Base-by-base conservation (phyloP, 805 yeast species). In the Nakazawaea wyomingensis region DNA sequence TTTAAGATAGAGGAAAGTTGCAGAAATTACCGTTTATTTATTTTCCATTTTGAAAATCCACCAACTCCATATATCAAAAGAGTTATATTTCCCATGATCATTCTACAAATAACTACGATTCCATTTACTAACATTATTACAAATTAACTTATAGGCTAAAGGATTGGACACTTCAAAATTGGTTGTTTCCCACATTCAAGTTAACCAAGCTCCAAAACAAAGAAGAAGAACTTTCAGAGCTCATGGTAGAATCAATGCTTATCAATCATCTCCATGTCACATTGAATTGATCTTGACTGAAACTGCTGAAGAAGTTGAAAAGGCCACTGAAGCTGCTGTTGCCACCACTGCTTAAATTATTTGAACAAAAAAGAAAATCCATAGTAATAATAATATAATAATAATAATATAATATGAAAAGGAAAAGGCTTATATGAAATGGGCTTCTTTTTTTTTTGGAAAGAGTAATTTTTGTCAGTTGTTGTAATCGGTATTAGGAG, bases 141-240 rank as follows among this genome's bases (percentile, higher is more conserved):
- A n/a, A 34, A 36, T 37, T 38, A 46, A 48, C 36, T 42, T 47
- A 55, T 58, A 67, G 74, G 81, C 96, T 62, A 93, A 93, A 82
- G 99, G 99, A 66, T 88, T 93, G 75, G 97, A 93, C 72, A 80
- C 85, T 63, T 79, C 95, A 62, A 87, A 85, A 72, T 85, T 93
- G 70, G 85, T 84, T 76, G 81, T 93, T 67, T 83, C 95, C 61
- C 98, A 93, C 86, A 91, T 93, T 71, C 99, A 93, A 82, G 99
- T 91, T 68, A 93, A 93, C 95, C 96, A 89, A 74, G 99, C 99
- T 66, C 99, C 99, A 78, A 89, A 89, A 79, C 95, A 88, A 80
- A 93, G 98, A 83, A 91, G 99, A 82, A 89, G 99, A 80, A 93
- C 99, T 68, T 93, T 79, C 96, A 90, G 99, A 85, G 99, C 99